Conservation (phyloP, 1,139 yeast species). For the Debaryomycetaceae sp. region DNA sequence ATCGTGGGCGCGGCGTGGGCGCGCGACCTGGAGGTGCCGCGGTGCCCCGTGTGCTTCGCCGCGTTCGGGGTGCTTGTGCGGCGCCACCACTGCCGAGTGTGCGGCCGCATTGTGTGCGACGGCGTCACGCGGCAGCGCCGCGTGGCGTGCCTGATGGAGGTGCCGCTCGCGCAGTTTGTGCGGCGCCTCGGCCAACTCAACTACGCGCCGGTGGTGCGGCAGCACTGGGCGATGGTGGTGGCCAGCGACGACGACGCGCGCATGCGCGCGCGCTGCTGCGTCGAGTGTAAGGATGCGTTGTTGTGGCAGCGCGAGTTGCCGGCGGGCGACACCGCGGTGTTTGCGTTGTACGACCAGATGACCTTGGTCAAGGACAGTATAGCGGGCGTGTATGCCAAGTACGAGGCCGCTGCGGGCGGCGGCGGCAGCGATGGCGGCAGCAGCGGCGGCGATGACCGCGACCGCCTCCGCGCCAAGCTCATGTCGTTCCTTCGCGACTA, state of each 20-base stretch:
- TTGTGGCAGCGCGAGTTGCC: slow-evolving; percentile 19
- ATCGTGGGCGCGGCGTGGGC: slow-evolving; percentile 63
- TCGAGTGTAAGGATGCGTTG: slow-evolving; percentile 59
- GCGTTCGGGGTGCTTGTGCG: slow-evolving; percentile 57
- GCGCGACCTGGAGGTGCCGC: slow-evolving; percentile 42
- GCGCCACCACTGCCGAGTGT: slow-evolving; percentile 84
- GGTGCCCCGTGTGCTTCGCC: slow-evolving; percentile 63
- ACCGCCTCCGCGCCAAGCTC: slow-evolving; percentile 23
- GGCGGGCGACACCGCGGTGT: background rate
- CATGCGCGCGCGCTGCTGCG: slow-evolving; percentile 50
- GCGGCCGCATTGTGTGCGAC: slow-evolving; percentile 83
- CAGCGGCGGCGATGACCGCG: slow-evolving; percentile 14
- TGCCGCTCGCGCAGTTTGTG: slow-evolving; percentile 52
- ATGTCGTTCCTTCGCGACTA: slow-evolving; percentile 31
- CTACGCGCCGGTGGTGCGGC: slow-evolving; percentile 27
- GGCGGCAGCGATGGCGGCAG: slow-evolving; percentile 12
- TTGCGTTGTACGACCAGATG: slow-evolving; percentile 24
- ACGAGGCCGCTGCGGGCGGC: slow-evolving; percentile 13
- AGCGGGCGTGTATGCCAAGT: slow-evolving; percentile 26
- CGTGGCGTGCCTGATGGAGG: slow-evolving; percentile 60
- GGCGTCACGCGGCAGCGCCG: slow-evolving; percentile 22
- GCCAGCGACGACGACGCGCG: slow-evolving; percentile 11
- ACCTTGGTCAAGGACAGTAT: slow-evolving; percentile 32
- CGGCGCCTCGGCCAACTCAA: slow-evolving; percentile 32
- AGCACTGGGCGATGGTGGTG: slow-evolving; percentile 15